Base-by-base conservation (phyloP, 1,284 basidiomycete species). In the Takashimella tepidaria region DNA sequence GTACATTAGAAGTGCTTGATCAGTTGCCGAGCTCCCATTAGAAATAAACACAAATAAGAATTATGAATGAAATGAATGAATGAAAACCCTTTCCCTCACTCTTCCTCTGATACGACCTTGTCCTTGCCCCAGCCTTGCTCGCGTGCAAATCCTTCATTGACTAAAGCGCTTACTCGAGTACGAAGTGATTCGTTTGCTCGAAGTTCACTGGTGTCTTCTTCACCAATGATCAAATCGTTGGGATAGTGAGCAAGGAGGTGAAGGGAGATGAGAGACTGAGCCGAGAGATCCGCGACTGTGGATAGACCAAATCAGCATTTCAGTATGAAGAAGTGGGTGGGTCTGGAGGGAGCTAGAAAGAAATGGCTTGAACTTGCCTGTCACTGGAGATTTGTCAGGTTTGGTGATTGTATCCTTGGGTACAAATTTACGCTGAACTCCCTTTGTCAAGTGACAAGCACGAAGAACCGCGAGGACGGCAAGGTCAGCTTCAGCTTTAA, bases 311-410 rank as follows among this genome's bases (percentile, higher is more conserved):
- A 23, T 40, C 42, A 43, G 52, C 48, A 40, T 20, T 45, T 10
- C 10, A n/a, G n/a, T n/a, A n/a, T n/a, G 6, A 47, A 41, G 44
- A 16, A 12, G 5, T 3, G 4, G 26, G 3, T 5, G n/a, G 26
- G 16, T 23, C n/a, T 3, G 11, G 48, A 51, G 16, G 20, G 22
- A 13, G 10, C 11, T 21, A 22, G 20, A 20, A 5, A n/a, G n/a
- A n/a, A n/a, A 37, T 8, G 16, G 31, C 8, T 37, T 2, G 20
- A 23, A 74, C 78, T 51, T 60, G 89, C 91, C 89, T 12, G 95
- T 98, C 3, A 98, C 95, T 3, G 95, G 95, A 31, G 89, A 92
- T 76, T 93, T 92, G 80, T 98, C 96, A 50, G 83, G 85, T 74
- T 98, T 98, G 45, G 85, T 87, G 45, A 96, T 78, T 0, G 88